Conservation (phyloP, 106 monocot species). For the Alisma plantagoaquatica region DNA sequence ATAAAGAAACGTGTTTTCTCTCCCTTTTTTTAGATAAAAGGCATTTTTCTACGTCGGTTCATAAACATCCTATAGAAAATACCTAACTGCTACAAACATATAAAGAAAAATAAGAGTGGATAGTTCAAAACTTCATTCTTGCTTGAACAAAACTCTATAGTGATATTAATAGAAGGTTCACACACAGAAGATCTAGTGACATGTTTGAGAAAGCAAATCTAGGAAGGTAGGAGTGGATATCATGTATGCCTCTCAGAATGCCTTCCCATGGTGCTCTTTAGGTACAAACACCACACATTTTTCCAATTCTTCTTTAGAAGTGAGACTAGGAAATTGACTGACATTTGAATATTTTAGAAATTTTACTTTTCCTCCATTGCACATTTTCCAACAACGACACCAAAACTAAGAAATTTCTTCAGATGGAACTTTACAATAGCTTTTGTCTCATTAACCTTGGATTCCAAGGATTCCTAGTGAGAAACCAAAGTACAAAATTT, state of each 20-base stretch:
- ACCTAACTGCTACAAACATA: too few relatives aligned
- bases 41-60: too few relatives aligned
- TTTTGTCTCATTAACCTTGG: slow-evolving; percentile 75
- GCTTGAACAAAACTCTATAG: too few relatives aligned
- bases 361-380: slow-evolving; percentile 82
- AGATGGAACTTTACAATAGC: slow-evolving; percentile 80
- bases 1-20: too few relatives aligned
- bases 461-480: slow-evolving; percentile 42
- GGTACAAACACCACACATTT: slow-evolving; percentile 63
- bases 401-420: slow-evolving; percentile 88
- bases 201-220: too few relatives aligned
- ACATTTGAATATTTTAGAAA: slow-evolving; percentile 69
- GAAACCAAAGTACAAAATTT: slow-evolving; percentile 14
- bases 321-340: slow-evolving; percentile 83
- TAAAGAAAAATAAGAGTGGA: too few relatives aligned
- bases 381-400: slow-evolving; percentile 77
- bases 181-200: too few relatives aligned
- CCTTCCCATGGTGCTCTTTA: slow-evolving; percentile 74
- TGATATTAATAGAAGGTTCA: too few relatives aligned
- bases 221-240: too few relatives aligned
- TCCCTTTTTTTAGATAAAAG: too few relatives aligned
- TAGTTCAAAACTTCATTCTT: too few relatives aligned
- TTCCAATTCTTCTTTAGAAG: slow-evolving; percentile 89
- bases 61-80: too few relatives aligned
- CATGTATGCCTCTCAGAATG: slow-evolving; percentile 22